Evolutionary conservation across 768 basidiomycete species (phyloP), one percentile per base, ranked within the genome.

Genomic region (Chalciporus pseudorubinellus): DNA sequence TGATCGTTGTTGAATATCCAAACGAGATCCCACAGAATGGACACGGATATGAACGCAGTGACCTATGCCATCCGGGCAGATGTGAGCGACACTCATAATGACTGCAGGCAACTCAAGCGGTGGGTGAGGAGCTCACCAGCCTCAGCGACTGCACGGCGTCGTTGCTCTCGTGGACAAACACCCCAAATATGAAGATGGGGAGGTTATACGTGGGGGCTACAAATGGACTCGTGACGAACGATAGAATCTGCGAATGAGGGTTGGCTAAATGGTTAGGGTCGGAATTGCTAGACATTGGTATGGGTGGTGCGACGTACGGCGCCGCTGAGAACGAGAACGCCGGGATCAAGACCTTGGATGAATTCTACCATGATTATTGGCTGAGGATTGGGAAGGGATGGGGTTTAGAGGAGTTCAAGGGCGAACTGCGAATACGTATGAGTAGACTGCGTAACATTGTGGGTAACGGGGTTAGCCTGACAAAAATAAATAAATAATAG

Each of bases 171-270:
- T 87, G 84, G 0, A 78, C 83, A 65, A 89, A 84, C 2, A 73
- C 70, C 1, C 91, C 91, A 55, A 91, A 92, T 21, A 93, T 75
- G 56, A 90, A 86, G 46, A 93, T 74, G n/a, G 91, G 83, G 19
- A 93, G 73, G 63, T 93, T 93, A 67, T 93, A 93, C 2, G 75
- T 63, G 2, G 89, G 87, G 1, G 81, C 70, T 0, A 72, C 57
- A 62, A 82, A 87, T 5, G 84, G 74, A 51, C 72, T 71, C 40
- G 80, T 70, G 41, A 76, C 44, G 55, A 88, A 84, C 13, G 88
- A 83, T 22, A 92, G 68, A 22, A 70, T 74, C 89, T 90, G 57
- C 10, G 12, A 39, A 22, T 36, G n/a, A n/a, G n/a, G n/a, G n/a
- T n/a, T n/a, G 18, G 47, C 51, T 19, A 50, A 45, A 36, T 13